These are phyloP conservation scores for Huntiella moniliformis DNA, from an alignment of 2,329 filamentous ascomycete genomes.

Conservation along the genomic window DNA sequence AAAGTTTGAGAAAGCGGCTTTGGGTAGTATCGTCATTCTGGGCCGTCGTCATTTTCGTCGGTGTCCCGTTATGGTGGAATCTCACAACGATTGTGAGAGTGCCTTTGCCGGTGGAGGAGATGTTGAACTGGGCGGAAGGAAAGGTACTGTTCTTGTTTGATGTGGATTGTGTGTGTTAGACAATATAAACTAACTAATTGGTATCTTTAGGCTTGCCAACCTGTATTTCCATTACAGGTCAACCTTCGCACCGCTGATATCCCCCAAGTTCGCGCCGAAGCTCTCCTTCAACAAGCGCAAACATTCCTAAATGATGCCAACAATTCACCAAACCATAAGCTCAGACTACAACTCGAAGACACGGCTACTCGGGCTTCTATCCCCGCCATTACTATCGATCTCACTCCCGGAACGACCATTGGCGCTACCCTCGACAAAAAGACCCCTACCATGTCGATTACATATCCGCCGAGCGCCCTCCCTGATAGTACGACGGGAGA, in stretches of 20 bases:
- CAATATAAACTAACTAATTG: neutral
- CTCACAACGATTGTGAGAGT: conserved; percentile 88
- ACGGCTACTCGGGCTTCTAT: conserved; percentile 13
- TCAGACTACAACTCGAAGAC: conserved; percentile 30
- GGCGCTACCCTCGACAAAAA: conserved; percentile 47
- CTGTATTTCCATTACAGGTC: conserved; percentile 73
- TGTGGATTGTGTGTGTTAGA: neutral
- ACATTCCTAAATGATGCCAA: conserved; percentile 71
- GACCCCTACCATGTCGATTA: conserved; percentile 54
- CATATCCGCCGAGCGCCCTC: conserved; percentile 51
- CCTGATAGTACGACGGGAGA: conserved; percentile 46
- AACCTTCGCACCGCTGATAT: conserved; percentile 52
- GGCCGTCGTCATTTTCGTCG: conserved; percentile 64
- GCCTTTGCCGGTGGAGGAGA: conserved; percentile 60
- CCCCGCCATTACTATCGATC: conserved; percentile 49
- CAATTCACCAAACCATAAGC: conserved; percentile 57
- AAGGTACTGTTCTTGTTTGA: conserved; percentile 32
- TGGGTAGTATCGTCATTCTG: conserved; percentile 77
- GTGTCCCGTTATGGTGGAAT: conserved; percentile 87
- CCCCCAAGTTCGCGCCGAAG: conserved; percentile 46
- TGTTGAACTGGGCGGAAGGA: conserved; percentile 83
- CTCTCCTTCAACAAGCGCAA: conserved; percentile 64
- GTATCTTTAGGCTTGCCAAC: conserved; percentile 52
- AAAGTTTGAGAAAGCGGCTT: conserved; percentile 50
- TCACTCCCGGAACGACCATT: conserved; percentile 44